These are phyloP conservation scores for Fusarium ambrosium DNA, from an alignment of 2,329 filamentous ascomycete species.

Conservation along the genomic window DNA sequence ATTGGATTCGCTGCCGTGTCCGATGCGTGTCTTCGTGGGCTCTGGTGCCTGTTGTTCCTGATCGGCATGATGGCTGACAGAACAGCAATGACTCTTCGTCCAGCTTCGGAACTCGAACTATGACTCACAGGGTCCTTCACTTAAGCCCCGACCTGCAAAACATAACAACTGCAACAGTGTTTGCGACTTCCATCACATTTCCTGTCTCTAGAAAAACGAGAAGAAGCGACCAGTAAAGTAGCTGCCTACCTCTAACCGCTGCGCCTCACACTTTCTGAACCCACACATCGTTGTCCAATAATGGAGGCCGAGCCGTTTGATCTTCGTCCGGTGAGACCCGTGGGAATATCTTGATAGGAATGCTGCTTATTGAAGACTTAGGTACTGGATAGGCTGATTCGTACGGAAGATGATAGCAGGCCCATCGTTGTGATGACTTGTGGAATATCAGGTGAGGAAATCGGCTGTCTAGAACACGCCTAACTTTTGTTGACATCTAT, in stretches of 20 bases:
- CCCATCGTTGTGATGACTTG: neutral
- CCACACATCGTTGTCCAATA: neutral
- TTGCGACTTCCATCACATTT: neutral
- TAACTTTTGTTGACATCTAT: neutral
- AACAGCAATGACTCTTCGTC: neutral
- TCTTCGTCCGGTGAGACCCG: neutral
- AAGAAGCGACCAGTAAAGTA: neutral
- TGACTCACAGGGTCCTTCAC: neutral
- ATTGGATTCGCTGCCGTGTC: neutral
- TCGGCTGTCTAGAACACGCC: too few species aligned
- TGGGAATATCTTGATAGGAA: too few species aligned
- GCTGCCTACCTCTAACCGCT: neutral
- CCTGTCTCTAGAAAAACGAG: neutral
- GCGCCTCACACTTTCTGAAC: neutral
- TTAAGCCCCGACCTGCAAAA: too few species aligned
- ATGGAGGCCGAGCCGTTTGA: neutral
- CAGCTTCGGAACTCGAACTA: neutral
- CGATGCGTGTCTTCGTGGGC: neutral
- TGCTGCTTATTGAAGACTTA: neutral
- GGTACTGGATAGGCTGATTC: neutral
- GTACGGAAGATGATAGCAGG: neutral
- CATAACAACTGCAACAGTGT: neutral
- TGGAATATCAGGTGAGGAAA: neutral
- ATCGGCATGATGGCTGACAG: neutral
- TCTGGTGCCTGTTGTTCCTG: neutral